A percentile compares a stretch with the other conserved stretches of the same genome.
Evolutionary conservation across 257 asterid genomes (phyloP).

Genomic region (Scutellaria minor): DNA sequence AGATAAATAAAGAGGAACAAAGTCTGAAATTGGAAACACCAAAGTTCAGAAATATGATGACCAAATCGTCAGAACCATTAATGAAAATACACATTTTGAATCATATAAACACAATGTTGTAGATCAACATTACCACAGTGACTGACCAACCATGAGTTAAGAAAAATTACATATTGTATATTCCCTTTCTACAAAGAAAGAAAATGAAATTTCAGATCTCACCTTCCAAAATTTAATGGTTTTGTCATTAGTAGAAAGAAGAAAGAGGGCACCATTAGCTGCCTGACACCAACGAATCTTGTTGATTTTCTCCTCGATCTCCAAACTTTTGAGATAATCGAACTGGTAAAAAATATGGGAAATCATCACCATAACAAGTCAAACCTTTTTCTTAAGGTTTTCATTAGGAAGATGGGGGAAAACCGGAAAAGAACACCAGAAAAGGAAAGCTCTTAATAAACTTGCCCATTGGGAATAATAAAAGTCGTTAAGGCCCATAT

Average conservation of each 20-base stretch:
- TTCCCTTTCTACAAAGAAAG: slow-evolving; percentile 11
- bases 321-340: slow-evolving; percentile 86
- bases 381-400: slow-evolving; percentile 15
- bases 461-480: slow-evolving; percentile 18
- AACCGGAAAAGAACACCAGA: not conserved
- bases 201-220: slow-evolving; percentile 34
- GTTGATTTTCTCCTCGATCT: slow-evolving; percentile 90
- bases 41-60: slow-evolving; percentile 24
- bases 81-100: not conserved
- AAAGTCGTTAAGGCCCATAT: not conserved
- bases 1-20: slow-evolving; percentile 21
- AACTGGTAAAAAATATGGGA: slow-evolving; percentile 54
- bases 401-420: slow-evolving; percentile 4
- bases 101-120: slow-evolving; percentile 23
- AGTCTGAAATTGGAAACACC: slow-evolving; percentile 25
- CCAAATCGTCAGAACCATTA: slow-evolving; percentile 21
- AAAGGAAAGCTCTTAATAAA: slow-evolving; percentile 22
- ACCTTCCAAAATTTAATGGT: slow-evolving; percentile 89
- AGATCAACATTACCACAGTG: slow-evolving; percentile 13
- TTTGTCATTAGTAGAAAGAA: slow-evolving; percentile 83
- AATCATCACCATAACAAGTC: slow-evolving; percentile 36
- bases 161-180: slow-evolving; percentile 5
- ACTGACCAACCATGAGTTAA: slow-evolving; percentile 30
- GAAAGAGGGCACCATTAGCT: slow-evolving; percentile 75
- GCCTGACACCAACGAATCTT: slow-evolving; percentile 89